These are phyloP conservation scores for Raddia guianensis DNA, from an alignment of 176 grass and related monocot genomes.

Conservation along the genomic window DNA sequence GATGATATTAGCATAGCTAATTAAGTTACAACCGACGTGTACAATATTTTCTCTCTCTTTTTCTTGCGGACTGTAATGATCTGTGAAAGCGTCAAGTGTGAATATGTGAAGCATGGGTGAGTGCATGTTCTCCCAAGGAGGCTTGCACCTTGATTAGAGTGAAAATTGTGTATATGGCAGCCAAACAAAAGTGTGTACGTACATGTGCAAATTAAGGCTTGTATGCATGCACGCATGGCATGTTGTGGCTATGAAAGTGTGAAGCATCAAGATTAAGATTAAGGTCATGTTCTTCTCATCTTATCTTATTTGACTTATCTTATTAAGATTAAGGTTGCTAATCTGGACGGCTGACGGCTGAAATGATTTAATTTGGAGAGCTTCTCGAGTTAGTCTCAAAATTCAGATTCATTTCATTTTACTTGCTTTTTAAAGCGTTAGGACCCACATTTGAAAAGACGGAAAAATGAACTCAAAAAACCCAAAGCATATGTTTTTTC, in stretches of 20 bases:
- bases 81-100: background rate
- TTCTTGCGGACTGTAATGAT: constrained; percentile 3
- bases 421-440: too few species aligned
- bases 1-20: constrained; percentile 36
- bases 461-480: too few species aligned
- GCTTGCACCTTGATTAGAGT: constrained; percentile 25
- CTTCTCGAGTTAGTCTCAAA: too few species aligned
- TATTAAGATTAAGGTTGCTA: too few species aligned
- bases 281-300: too few species aligned
- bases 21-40: constrained; percentile 31
- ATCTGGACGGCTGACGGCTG: too few species aligned
- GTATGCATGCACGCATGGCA: background rate
- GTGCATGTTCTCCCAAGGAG: constrained; percentile 35
- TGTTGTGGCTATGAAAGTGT: background rate
- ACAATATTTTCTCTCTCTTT: background rate
- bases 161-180: constrained; percentile 9
- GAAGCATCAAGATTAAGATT: background rate
- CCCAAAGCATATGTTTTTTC: too few species aligned
- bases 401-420: too few species aligned
- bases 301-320: too few species aligned
- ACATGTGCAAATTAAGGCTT: background rate
- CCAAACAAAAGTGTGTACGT: constrained; percentile 5
- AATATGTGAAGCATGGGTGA: background rate
- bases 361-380: too few species aligned
- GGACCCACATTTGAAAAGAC: too few species aligned